Base-by-base conservation (phyloP, 805 yeast species). In the Candida endomychidarum region DNA sequence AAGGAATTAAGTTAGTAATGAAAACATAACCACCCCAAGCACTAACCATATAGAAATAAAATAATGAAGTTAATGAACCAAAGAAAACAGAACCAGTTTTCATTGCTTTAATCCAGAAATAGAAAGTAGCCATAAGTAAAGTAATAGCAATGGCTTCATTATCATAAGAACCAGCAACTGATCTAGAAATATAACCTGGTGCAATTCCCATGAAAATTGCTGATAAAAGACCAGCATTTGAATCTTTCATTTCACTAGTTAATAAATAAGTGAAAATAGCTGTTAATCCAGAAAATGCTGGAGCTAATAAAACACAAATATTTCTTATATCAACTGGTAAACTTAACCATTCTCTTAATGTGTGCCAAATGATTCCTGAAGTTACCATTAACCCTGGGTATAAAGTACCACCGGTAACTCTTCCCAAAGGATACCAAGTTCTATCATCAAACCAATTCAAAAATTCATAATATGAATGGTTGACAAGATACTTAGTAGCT, bases 1-100 rank as follows among this genome's bases (percentile, higher is more conserved):
- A 72, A 34, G 99, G 99, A 54, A 93, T 88, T 74, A 95, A 80
- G 69, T 93, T 93, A 44, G 99, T 93, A 67, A 93, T 95, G 73
- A 93, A 93, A 38, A 95, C 99, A 60, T 93, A 93, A 19, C 99
- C 99, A 72, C 99, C 99, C 97, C 99, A 90, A 9, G 99, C 99
- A 34, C 95, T 82, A 38, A 93, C 99, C 99, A 93, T 93, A 74
- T 93, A 93, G 66, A 95, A 93, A 70, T 95, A 93, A 54, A 81
- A 84, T 23, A 88, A 60, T 1, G 99, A 95, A 20, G 97, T 81
- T 52, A 84, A 67, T 2, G 91, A 72, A 8, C 88, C 93, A 72
- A 81, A 87, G 50, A 86, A 75, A 12, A 90, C 81, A 1, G 96
- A 86, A 33, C 99, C 99, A 27, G 84, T 72, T 63, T 91, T 91